Evolutionary conservation across 352 stramenopile genomes (phyloP), one percentile per base, ranked within the genome.

Genomic region (Pythium utonaiense): DNA sequence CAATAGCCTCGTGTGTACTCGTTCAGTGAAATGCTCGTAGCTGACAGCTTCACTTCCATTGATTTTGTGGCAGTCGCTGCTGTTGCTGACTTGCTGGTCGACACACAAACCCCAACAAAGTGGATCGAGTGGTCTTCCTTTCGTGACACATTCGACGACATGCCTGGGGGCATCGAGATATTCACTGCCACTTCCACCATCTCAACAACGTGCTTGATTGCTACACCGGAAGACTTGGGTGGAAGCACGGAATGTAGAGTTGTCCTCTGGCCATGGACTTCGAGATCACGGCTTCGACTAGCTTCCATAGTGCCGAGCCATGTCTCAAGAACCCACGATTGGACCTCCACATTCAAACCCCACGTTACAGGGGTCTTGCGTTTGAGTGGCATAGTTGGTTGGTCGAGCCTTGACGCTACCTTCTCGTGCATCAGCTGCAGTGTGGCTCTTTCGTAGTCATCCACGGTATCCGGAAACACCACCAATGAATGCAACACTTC

Each of bases 401-500:
- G 34, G 8, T 19, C 19, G 10, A 30, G 22, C 19, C 56, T 51
- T 10, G 40, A 17, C 16, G 47, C 44, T 5, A 60, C 58, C 6
- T 44, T 38, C 9, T 67, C 64, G 16, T 44, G 28, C 57, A 71
- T 64, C 9, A 64, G 19, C 3, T 51, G 53, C 33, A 62, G 13
- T 6, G 54, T 53, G 4, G 19, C n/a, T 5, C 44, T 40, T 22
- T 66, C 53, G 24, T 55, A 66, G 12, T 67, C 55, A 9, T 67
- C 59, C 4, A 67, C 25, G 1, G 53, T 17, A 22, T 71, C 65
- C 1, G 65, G 53, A 47, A 71, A 71, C 1, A 59, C 10, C 0
- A 64, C 49, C 27, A 71, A 31, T 6, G 65, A 71, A 19, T 67
- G 59, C 0, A 67, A 34, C 2, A 62, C 54, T 36, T 64, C 55